Evolutionary conservation across 2,329 filamentous ascomycete species (phyloP), one percentile per base, ranked within the genome.

Genomic region (Fusarium avenaceum): DNA sequence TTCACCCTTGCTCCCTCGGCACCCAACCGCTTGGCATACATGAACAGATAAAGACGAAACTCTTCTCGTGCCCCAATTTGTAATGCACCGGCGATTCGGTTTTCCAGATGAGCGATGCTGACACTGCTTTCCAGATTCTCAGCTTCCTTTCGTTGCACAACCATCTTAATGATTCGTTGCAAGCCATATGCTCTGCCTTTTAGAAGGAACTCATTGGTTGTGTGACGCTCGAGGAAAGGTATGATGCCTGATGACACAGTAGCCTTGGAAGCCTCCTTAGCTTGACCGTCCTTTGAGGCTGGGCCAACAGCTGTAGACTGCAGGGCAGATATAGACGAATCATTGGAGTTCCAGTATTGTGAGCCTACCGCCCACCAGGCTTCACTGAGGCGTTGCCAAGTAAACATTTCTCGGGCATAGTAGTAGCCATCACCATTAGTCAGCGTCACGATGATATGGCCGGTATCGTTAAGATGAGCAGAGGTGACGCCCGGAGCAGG

Each of bases 321-420:
- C 38, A 97, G 80, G 50, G 94, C 92, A 47, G 92, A 90, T 53
- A 97, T 89, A 1, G 94, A 94, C 3, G 93, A 94, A 74, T 97
- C 96, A 53, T 94, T 97, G 1, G 94, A 96, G 79, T 99, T 98
- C 96, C 96, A 99, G 78, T 99, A 99, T 77, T 99, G 96, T 72
- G 93, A 97, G 19, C 94, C 94, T 0, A 98, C 94, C 0, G 95
- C 95, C 94, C 96, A 99, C 96, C 96, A 99, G 3, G 93, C 87
- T 77, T 99, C 96, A 3, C 94, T 97, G n/a, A 99, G 84, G 11
- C 94, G 89, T 79, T 98, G 95, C 96, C 96, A 99, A 9, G 90
- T 88, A 78, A 89, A 95, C 90, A 99, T 92, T 19, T 86, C 85
- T 1, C 91, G 87, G 3, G 92, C 92, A 79, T 99, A 99, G 53